phyloP scores from a whole-genome alignment of 176 grass and related monocot genomes.

The Carex pumila region DNA sequence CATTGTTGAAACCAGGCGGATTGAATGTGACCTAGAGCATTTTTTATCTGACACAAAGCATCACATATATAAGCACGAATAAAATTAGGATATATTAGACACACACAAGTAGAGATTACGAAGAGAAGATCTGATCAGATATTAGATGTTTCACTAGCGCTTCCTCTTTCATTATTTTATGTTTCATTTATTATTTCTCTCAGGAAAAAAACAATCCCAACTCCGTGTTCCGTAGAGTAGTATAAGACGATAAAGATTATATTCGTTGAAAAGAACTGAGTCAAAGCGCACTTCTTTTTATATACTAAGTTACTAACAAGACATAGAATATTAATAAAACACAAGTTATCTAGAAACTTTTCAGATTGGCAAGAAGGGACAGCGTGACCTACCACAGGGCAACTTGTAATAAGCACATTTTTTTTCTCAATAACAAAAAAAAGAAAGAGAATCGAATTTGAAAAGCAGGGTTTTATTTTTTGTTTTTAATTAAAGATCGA shows the following conservation, averaged over 20 bases:
- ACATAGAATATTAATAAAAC: neutral
- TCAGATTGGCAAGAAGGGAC: neutral
- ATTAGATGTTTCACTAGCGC: neutral
- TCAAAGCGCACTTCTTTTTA: neutral
- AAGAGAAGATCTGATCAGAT: neutral
- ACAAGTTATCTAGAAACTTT: neutral
- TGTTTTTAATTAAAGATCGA: neutral
- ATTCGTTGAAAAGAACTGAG: neutral
- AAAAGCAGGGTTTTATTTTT: neutral
- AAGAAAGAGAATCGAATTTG: neutral
- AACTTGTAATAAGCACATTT: conserved; percentile 3
- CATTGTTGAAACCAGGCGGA: neutral
- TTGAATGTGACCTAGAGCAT: neutral
- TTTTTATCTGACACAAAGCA: neutral
- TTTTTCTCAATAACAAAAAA: neutral
- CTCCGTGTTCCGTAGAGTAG: neutral
- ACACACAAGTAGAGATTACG: neutral
- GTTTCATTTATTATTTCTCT: neutral
- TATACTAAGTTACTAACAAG: neutral
- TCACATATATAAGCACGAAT: neutral
- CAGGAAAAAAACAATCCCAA: neutral
- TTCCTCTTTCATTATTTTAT: neutral
- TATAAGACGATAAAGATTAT: neutral
- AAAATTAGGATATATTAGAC: neutral
- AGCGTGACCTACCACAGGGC: neutral